phyloP scores from a whole-genome alignment of 1,284 basidiomycete species.

The Cryptococcus wingfieldii region DNA sequence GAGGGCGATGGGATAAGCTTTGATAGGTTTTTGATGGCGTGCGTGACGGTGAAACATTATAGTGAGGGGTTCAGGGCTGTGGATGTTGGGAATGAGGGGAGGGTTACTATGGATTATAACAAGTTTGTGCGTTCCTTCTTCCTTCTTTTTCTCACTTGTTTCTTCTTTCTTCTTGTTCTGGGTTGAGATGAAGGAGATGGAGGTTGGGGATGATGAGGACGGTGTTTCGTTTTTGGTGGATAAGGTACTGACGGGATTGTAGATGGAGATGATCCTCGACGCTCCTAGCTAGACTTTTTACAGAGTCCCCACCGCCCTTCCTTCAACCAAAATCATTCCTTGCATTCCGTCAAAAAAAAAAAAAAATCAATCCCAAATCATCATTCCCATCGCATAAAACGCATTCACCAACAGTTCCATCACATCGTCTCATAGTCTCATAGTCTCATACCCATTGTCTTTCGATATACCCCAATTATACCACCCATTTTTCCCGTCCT shows the following conservation, averaged over 20 bases:
- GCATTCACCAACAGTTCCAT: no score
- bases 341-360: no score
- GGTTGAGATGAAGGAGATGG: no score
- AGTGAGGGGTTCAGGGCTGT: conserved; percentile 43
- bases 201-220: neutral
- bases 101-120: conserved; percentile 44
- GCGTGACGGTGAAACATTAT: conserved; percentile 50
- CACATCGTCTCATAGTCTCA: no score
- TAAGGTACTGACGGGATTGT: neutral
- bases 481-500: no score
- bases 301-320: no score
- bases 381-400: no score
- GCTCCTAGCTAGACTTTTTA: conserved; percentile 24
- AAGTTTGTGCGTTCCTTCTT: conserved; percentile 36
- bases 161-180: neutral
- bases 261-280: conserved; percentile 45
- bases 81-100: neutral
- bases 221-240: neutral
- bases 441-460: no score
- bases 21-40: conserved; percentile 50
- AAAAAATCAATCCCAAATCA: no score
- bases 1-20: conserved; percentile 40
- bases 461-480: no score
- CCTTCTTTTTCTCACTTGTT: neutral
- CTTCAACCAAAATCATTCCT: no score